Evolutionary conservation across 768 basidiomycete species (phyloP), one percentile per base, ranked within the genome.

Genomic region (Tephrocybe rancida): DNA sequence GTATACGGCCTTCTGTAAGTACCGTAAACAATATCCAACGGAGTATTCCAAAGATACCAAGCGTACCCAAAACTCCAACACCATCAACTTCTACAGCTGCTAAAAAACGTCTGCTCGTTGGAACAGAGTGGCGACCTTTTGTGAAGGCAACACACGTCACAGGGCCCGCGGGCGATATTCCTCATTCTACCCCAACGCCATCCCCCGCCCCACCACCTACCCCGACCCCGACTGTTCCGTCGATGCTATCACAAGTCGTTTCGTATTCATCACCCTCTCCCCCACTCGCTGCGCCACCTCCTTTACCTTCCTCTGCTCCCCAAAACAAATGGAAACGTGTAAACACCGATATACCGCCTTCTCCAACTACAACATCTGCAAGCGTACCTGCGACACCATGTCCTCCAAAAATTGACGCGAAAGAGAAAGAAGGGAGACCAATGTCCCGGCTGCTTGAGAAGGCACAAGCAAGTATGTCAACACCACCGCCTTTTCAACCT

Each of bases 51-150:
- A 69, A 65, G 35, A 48, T 62, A 18, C 70, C 71, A 10, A 65
- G 48, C 24, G 67, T 63, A 0, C 69, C 72, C 5, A 66, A 61
- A 45, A 35, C 48, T 16, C 59, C 56, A 38, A 27, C 47, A 9
- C 30, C 57, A n/a, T 59, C 58, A 24, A 44, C 54, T 16, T 46
- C 54, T 22, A 39, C 65, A 21, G 48, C 54, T 18, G 48, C 66
- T 0, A 75, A 71, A 63, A 77, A 73, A 55, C 73, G 71, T 35
- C 63, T 82, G 5, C 63, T 76, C 1, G 76, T 83, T 9, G 81
- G 81, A 10, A 70, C 69, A 39, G 76, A 77, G 9, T 82, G 82
- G 82, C 76, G 81, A 79, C 76, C 78, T n/a, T 66, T 66, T 21
- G 65, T 63, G 19, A 66, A 68, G 50, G 53, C 58, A 24, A 38